Conservation (phyloP, 306 rosid genomes). For the Lithocarpus polystachyus region DNA sequence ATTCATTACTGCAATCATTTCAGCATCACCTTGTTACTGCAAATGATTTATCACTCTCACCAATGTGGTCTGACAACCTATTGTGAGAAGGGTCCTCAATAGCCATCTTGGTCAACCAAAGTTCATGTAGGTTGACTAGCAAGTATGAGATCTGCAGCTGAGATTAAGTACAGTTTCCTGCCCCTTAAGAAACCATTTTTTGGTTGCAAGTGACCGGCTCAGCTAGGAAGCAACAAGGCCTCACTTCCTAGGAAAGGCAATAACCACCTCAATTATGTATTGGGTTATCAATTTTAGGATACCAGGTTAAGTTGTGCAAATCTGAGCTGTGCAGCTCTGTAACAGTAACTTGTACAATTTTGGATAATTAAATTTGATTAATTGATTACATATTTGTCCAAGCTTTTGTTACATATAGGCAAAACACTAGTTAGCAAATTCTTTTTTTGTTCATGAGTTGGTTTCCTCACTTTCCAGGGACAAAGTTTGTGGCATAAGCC, state of each 20-base stretch:
- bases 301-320: background rate
- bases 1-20: background rate
- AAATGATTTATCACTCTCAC: background rate
- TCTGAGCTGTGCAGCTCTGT: slow-evolving; percentile 1
- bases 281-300: background rate
- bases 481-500: slow-evolving; percentile 34
- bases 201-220: background rate
- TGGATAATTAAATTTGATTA: background rate
- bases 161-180: background rate
- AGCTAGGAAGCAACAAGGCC: background rate
- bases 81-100: slow-evolving; percentile 4
- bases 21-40: background rate
- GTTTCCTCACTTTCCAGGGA: slow-evolving; percentile 32
- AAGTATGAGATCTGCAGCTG: background rate
- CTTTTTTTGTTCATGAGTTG: background rate
- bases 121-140: background rate
- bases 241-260: background rate
- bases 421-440: background rate
- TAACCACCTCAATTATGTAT: background rate
- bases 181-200: background rate
- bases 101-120: background rate
- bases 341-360: background rate
- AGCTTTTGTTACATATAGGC: background rate
- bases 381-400: background rate
- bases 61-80: background rate